Base-by-base conservation (phyloP, 1,284 basidiomycete genomes). In the Heterobasidion parviporum region DNA sequence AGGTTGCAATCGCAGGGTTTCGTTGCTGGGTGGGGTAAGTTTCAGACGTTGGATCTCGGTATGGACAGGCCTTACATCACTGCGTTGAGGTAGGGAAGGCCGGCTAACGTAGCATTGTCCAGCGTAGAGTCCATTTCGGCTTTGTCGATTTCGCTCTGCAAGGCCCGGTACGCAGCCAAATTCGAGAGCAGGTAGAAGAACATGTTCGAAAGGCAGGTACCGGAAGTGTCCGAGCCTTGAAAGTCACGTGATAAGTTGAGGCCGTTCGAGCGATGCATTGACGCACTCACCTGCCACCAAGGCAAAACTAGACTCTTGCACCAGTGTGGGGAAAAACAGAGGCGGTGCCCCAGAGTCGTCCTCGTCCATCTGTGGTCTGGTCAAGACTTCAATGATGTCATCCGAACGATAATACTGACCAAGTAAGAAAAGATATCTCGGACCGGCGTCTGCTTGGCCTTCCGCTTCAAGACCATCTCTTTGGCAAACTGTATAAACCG, bases 1-100 rank as follows among this genome's bases (percentile, higher is more conserved):
- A 10, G 83, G 80, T 45, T 74, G 72, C 41, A 86, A 67, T 46
- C 85, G 72, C 51, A 86, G 62, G 0, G 75, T 67, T 64, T 87
- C 84, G 46, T 14, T 47, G 10, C 46, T 47, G 5, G 1, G 16
- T 4, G 41, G 41, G 16, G 18, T 7, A 44, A 6, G 2, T 4
- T 3, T 16, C 8, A 47, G 12, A 47, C 46, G 7, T 3, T 9
- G 46, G 26, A 47, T 47, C 2, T 18, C 18, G 46, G 18, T 10
- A 47, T 47, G 8, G 9, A 8, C 10, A 12, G 12, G 33, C 9
- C 18, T 16, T 34, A 50, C 49, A 50, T 50, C n/a, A 50, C 49
- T 2, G 51, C 71, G 44, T 71, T 70, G 43, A 77, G 60, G 53
- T 71, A 74, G 1, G 57, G 57, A 61, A 75, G 60, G 14, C 66